Evolutionary conservation across 2,329 filamentous ascomycete species (phyloP), one percentile per base, ranked within the genome.

Genomic region (Scorias spongiosa): DNA sequence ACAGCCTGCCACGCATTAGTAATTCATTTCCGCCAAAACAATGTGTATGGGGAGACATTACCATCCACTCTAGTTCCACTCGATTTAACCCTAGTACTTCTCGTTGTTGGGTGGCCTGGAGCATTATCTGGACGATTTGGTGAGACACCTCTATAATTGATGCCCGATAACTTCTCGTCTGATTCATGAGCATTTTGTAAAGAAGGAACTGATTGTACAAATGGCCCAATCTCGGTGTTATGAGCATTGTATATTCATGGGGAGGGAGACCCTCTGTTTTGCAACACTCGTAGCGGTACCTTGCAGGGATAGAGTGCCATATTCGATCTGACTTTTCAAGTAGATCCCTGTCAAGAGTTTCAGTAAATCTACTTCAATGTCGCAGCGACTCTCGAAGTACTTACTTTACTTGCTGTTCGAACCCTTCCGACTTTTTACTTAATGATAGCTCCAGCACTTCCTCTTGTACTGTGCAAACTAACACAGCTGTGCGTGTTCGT

Each of bases 201-300:
- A 45, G 32, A 18, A 45, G 30, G 39, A 45, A 45, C 7, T 45
- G 38, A 34, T 39, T 42, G 39, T 45, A 45, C 17, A 45, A 39
- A 34, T 14, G 18, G 3, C 38, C 30, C 17, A 45, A 32, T 18
- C 39, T 39, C 11, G 41, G n/a, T 20, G 26, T 29, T 18, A 45
- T 20, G 6, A 42, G 18, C 28, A 38, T 17, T 12, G 29, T 29
- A 9, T 12, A 12, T 12, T 36, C 15, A 9, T 12, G 11, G 11
- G 32, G 12, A 12, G 32, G 32, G 9, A 36, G 12, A 15, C 15
- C 32, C 5, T 36, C 32, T 36, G 15, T 36, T 12, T 12, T 12
- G 11, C 11, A 15, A 9, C 15, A 12, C 11, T 36, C 32, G 15
- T 12, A 36, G 32, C 32, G 15, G 11, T 12, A 12, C 32, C 32